Percentiles rank a stretch among this genome's conserved stretches.
phyloP scores from a whole-genome alignment of 192 early-diverging fungal species.

The Umbelopsis isabellina region DNA sequence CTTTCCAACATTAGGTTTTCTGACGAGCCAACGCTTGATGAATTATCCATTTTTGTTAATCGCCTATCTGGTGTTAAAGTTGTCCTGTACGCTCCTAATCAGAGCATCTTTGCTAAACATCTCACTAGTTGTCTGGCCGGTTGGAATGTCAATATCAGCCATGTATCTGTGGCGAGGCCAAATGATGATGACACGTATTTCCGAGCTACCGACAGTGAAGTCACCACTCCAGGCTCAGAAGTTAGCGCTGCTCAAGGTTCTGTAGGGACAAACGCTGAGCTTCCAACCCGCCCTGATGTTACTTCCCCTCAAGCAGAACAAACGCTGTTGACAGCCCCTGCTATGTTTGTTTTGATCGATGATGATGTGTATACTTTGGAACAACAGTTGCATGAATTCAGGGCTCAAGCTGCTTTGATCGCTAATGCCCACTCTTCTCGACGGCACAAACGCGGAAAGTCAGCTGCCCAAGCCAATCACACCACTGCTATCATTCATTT shows the following conservation, averaged over 20 bases:
- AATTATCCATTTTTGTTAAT: conserved; percentile 46
- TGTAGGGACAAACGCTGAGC: not conserved
- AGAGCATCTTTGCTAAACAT: conserved; percentile 57
- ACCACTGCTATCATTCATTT: conserved; percentile 61
- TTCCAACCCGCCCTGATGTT: not conserved
- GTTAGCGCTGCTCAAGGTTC: not conserved
- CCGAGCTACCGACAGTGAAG: conserved; percentile 4
- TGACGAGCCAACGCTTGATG: conserved; percentile 53
- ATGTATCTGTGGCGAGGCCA: conserved; percentile 34
- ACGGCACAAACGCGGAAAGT: conserved; percentile 24
- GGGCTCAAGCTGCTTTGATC: conserved; percentile 15
- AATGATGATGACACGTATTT: conserved; percentile 3
- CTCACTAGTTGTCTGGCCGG: conserved; percentile 54
- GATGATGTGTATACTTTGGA: conserved; percentile 56
- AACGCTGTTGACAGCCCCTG: conserved; percentile 30
- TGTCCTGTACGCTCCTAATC: conserved; percentile 49
- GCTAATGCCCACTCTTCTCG: conserved; percentile 20
- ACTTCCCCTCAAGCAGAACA: conserved; percentile 43
- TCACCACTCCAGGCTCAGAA: conserved; percentile 19
- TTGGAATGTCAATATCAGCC: conserved; percentile 55
- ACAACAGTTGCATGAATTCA: conserved; percentile 47
- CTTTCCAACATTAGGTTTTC: conserved; percentile 41
- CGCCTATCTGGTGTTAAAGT: conserved; percentile 48
- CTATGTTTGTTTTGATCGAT: conserved; percentile 61
- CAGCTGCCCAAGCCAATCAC: conserved; percentile 22